Conservation (phyloP, 345 rosid genomes). For the Heritiera littoralis region DNA sequence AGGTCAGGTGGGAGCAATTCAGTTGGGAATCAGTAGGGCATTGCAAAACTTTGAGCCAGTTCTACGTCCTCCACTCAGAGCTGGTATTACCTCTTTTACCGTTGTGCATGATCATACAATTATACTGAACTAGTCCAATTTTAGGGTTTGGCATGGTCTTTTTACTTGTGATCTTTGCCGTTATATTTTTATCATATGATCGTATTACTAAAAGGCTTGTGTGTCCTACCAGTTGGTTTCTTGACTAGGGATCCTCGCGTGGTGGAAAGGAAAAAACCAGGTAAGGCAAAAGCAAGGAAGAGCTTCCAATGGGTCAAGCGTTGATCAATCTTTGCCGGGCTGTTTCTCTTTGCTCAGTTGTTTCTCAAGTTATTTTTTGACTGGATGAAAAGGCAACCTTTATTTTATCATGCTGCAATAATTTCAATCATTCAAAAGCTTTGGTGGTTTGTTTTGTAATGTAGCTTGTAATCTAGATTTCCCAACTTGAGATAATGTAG, state of each 20-base stretch:
- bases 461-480: neutral
- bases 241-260: constrained; percentile 91
- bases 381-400: constrained; percentile 2
- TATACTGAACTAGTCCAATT: neutral
- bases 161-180: neutral
- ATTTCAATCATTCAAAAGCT: neutral
- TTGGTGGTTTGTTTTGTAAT: constrained; percentile 4
- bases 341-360: neutral
- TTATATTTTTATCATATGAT: neutral
- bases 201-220: neutral
- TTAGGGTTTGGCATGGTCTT: neutral
- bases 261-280: constrained; percentile 99
- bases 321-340: constrained; percentile 32
- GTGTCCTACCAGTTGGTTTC: constrained; percentile 61
- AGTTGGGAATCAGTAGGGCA: constrained; percentile 86
- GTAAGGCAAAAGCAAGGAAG: constrained; percentile 97
- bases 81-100: constrained; percentile 38
- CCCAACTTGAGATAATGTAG: neutral
- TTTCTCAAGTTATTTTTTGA: neutral
- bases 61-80: constrained; percentile 76
- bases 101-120: neutral
- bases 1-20: constrained; percentile 99
- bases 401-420: neutral
- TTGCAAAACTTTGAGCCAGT: constrained; percentile 96
- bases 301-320: constrained; percentile 99